Base-by-base conservation (phyloP, 148 eudicot species). In the Persicaria tinctoria region DNA sequence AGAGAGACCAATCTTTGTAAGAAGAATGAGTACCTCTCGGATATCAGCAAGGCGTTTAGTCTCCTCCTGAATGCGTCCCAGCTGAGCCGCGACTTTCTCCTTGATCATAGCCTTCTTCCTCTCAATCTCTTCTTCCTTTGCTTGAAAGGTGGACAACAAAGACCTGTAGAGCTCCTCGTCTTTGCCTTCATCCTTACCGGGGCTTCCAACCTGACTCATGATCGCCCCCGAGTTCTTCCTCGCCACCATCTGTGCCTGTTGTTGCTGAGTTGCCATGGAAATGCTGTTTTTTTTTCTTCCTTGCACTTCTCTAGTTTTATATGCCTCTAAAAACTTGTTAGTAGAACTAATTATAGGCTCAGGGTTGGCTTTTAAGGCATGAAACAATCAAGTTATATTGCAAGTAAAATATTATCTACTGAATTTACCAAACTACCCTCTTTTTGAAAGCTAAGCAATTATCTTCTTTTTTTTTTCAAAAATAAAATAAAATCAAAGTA, bases 81-180 rank as follows among this genome's bases (percentile, higher is more conserved):
- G 76, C 14, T 89, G 96, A 80, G 89, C 89, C 23, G 87, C 88
- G 74, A 92, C 92, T 38, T 83, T 90, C 66, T 85, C 90, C 62
- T 62, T 83, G 16, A 92, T 85, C 88, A 85, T 87, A 82, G 74
- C 76, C 74, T 89, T 95, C 89, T 75, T 95, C 85, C 82, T 89
- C 87, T 89, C 93, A 45, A 95, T 95, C 89, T 92, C 98, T 48
- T 92, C 98, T 75, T 95, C 98, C 88, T 89, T 92, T 16, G 89
- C 89, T 6, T 84, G 87, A 72, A 95, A 95, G 0, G 91, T 76
- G 14, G 90, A 78, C 11, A 95, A 72, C 5, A 90, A 89, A 0
- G 97, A 83, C 76, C 78, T 80, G 0, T 96, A 86, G 71, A 92
- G 80, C 77, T 95, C 97, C 48, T 95, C 97, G 20, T 87, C 91